phyloP scores from a whole-genome alignment of 2,329 filamentous ascomycete genomes.

The Hysterium pulicare region DNA sequence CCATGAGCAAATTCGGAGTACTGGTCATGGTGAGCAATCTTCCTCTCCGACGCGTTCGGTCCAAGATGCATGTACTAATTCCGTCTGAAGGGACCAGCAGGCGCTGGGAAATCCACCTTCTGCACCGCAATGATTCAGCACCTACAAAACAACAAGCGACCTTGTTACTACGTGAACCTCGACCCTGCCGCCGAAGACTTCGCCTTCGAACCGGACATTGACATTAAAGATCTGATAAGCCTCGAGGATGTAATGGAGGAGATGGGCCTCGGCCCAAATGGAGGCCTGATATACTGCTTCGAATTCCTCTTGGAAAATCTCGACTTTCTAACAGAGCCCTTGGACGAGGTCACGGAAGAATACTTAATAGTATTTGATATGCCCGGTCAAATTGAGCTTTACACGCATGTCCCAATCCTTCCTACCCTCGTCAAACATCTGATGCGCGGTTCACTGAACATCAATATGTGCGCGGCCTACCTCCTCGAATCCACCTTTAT shows the following conservation, averaged over 20 bases:
- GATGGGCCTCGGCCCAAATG: slow-evolving; percentile 84
- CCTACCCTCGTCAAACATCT: slow-evolving; percentile 80
- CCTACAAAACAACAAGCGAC: slow-evolving; percentile 84
- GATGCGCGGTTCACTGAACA: slow-evolving; percentile 77
- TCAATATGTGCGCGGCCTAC: slow-evolving; percentile 90
- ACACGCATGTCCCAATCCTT: slow-evolving; percentile 92
- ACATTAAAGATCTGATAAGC: slow-evolving; percentile 92
- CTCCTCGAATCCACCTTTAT: slow-evolving; percentile 95
- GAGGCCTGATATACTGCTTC: slow-evolving; percentile 92
- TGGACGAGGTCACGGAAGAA: slow-evolving; percentile 85
- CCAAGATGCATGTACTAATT: slow-evolving; percentile 1
- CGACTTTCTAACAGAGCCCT: slow-evolving; percentile 81
- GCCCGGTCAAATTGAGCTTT: slow-evolving; percentile 97
- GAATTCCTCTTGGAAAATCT: slow-evolving; percentile 94
- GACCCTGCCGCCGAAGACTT: slow-evolving; percentile 94
- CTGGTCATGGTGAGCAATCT: slow-evolving; percentile 69
- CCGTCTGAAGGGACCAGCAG: slow-evolving; percentile 66
- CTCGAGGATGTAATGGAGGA: slow-evolving; percentile 97
- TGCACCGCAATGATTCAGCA: slow-evolving; percentile 91
- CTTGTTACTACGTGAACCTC: slow-evolving; percentile 96
- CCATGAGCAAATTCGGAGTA: slow-evolving; percentile 90
- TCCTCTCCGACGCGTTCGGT: neutral
- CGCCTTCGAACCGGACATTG: slow-evolving; percentile 84
- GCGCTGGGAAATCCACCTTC: slow-evolving; percentile 96
- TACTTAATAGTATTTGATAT: slow-evolving; percentile 98